phyloP scores from a whole-genome alignment of 306 rosid genomes.

The Abrus precatorius region DNA sequence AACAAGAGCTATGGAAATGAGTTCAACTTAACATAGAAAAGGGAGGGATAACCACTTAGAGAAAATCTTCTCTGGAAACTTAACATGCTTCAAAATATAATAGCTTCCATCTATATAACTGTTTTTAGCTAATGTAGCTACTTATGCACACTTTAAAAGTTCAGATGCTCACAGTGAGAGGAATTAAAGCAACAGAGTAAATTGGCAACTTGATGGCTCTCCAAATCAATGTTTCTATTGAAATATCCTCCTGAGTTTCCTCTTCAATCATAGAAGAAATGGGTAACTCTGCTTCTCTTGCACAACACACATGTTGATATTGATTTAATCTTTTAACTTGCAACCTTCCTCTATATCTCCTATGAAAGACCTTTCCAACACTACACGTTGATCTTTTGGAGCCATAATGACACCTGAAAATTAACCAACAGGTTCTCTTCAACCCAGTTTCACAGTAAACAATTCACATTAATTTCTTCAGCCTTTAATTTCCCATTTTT shows the following conservation, averaged over 20 bases:
- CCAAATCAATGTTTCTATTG: constrained; percentile 75
- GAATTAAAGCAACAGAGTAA: constrained; percentile 88
- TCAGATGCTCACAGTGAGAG: constrained; percentile 77
- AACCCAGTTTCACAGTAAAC: not conserved
- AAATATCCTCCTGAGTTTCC: constrained; percentile 51
- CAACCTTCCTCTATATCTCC: constrained; percentile 43
- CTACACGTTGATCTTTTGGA: constrained; percentile 37
- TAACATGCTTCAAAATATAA: not conserved
- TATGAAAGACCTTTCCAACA: constrained; percentile 30
- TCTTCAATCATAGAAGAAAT: constrained; percentile 38
- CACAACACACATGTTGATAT: constrained; percentile 12
- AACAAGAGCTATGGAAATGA: not conserved
- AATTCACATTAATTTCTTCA: not conserved
- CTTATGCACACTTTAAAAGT: constrained; percentile 11
- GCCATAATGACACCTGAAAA: constrained; percentile 43
- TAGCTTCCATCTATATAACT: no score
- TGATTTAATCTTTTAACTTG: constrained; percentile 42
- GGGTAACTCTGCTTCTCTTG: constrained; percentile 36
- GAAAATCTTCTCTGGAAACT: not conserved
- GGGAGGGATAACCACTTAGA: not conserved
- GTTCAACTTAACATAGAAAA: constrained; percentile 24
- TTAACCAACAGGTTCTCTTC: not conserved
- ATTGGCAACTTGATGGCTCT: constrained; percentile 90
- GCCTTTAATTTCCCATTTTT: not conserved
- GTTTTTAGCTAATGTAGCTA: not conserved